Evolutionary conservation across 768 basidiomycete species (phyloP), one percentile per base, ranked within the genome.

Genomic region (Lentinula lateritia): DNA sequence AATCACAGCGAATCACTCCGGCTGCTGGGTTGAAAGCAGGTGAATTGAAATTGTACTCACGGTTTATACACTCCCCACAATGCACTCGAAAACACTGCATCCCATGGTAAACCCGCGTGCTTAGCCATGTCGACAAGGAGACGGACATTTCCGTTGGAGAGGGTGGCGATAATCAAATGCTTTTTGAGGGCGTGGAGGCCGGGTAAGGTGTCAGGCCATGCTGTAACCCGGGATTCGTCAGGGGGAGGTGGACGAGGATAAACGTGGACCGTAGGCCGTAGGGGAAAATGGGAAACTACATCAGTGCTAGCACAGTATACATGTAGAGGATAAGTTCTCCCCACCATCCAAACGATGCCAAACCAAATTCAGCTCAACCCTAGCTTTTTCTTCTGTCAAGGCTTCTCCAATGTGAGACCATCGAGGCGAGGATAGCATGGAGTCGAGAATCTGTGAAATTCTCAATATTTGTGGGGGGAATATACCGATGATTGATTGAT

Each of bases 101-200:
- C 86, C 87, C 85, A 88, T 0, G 87, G 86, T 3, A 89, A 72
- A 16, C 79, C 74, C 2, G 84, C 82, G 60, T 81, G 71, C 70
- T 84, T 88, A 1, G 88, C 86, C 83, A 88, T 80, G 66, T 89
- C 85, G 0, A 85, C 70, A 2, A 89, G 75, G 5, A 88, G 72
- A 16, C 82, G 74, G 43, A 87, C 75, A 65, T 84, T 89, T 8
- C 86, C 88, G 62, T 89, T 89, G 0, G 87, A 88, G 0, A 89
- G 72, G 3, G 82, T 76, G 1, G 76, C 76, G 10, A 88, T 78
- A 53, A 86, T 76, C 0, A 69, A 68, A 6, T 79, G 68, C 52
- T 83, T 77, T 74, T 84, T 85, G 54, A 89, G 69, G 4, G 73
- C 74, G 48, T 76, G 65, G 13, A 89, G 72, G 0, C 83, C 84